Evolutionary conservation across 352 stramenopile species (phyloP).

Genomic region (Aphanomyces invadans): DNA sequence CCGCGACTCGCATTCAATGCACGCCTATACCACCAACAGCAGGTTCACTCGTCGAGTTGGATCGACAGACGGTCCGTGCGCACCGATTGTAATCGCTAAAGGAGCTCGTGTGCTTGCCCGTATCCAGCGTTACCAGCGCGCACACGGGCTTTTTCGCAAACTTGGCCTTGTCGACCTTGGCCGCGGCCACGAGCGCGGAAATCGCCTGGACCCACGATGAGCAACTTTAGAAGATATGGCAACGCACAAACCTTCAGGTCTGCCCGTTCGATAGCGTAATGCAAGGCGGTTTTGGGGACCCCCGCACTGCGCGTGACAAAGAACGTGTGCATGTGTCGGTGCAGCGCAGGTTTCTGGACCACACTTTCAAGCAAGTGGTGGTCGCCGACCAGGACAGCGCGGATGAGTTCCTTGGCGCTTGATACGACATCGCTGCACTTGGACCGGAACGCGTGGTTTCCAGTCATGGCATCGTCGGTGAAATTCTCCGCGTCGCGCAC

Average conservation of each 20-base stretch:
- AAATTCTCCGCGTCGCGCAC: conserved; percentile 40
- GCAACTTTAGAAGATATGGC: conserved; percentile 32
- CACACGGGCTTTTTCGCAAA: conserved; percentile 39
- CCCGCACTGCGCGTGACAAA: conserved; percentile 38
- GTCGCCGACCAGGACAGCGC: conserved; percentile 60
- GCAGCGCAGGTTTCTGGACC: conserved; percentile 33
- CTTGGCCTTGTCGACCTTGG: not conserved
- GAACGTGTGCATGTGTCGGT: conserved; percentile 48
- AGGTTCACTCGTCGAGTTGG: not conserved
- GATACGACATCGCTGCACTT: conserved; percentile 42
- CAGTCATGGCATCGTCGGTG: conserved; percentile 41
- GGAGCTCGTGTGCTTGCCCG: conserved; percentile 61
- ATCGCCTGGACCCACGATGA: conserved; percentile 36
- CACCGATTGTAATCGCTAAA: conserved; percentile 74
- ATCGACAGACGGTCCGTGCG: not conserved
- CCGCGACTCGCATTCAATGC: conserved; percentile 75
- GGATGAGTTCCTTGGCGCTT: conserved; percentile 54
- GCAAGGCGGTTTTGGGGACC: conserved; percentile 38
- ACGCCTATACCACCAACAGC: conserved; percentile 21
- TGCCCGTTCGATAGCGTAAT: conserved; percentile 56
- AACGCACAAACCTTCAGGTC: conserved; percentile 47
- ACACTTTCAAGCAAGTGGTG: conserved; percentile 61
- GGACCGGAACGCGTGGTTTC: conserved; percentile 36
- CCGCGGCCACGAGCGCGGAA: conserved; percentile 20
- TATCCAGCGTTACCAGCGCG: conserved; percentile 61